These are phyloP conservation scores for Diutina catenulata DNA, from an alignment of 1,139 yeast genomes.

Conservation along the genomic window DNA sequence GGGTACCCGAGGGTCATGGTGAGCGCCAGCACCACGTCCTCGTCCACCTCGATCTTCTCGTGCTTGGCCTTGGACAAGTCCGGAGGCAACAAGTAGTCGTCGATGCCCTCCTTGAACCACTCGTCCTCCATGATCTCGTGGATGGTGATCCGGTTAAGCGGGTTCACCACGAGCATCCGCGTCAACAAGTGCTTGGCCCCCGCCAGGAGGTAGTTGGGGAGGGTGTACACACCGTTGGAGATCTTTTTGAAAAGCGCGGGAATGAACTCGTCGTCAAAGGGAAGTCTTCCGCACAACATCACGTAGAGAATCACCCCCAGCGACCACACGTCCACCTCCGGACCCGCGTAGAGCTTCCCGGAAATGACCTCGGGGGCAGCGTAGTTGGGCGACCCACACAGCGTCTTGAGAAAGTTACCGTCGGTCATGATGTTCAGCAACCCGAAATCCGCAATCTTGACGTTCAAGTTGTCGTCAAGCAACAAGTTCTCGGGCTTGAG, in stretches of 20 bases:
- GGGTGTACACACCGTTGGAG: slow-evolving; percentile 86
- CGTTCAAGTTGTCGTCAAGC: slow-evolving; percentile 82
- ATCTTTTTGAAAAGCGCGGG: slow-evolving; percentile 94
- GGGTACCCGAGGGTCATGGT: slow-evolving; percentile 90
- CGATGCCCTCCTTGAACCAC: slow-evolving; percentile 83
- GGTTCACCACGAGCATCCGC: slow-evolving; percentile 93
- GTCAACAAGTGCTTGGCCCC: slow-evolving; percentile 85
- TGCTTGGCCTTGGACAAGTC: slow-evolving; percentile 35
- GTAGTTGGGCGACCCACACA: slow-evolving; percentile 95
- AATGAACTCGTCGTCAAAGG: slow-evolving; percentile 95
- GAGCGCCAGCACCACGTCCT: slow-evolving; percentile 67
- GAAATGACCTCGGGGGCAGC: slow-evolving; percentile 98
- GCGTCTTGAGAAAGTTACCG: slow-evolving; percentile 89
- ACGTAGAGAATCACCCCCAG: slow-evolving; percentile 95
- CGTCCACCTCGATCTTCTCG: slow-evolving; percentile 48
- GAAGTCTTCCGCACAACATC: slow-evolving; percentile 93
- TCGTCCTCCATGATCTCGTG: slow-evolving; percentile 92
- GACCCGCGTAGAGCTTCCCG: slow-evolving; percentile 95
- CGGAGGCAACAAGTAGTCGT: slow-evolving; percentile 72
- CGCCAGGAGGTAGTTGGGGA: slow-evolving; percentile 78
- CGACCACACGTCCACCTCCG: slow-evolving; percentile 98
- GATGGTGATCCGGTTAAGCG: slow-evolving; percentile 88
- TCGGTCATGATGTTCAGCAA: slow-evolving; percentile 95
- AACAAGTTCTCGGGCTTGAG: slow-evolving; percentile 89
- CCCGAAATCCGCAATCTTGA: slow-evolving; percentile 95